Evolutionary conservation across 2,329 filamentous ascomycete species (phyloP).

Genomic region (Plenodomus lindquistii): DNA sequence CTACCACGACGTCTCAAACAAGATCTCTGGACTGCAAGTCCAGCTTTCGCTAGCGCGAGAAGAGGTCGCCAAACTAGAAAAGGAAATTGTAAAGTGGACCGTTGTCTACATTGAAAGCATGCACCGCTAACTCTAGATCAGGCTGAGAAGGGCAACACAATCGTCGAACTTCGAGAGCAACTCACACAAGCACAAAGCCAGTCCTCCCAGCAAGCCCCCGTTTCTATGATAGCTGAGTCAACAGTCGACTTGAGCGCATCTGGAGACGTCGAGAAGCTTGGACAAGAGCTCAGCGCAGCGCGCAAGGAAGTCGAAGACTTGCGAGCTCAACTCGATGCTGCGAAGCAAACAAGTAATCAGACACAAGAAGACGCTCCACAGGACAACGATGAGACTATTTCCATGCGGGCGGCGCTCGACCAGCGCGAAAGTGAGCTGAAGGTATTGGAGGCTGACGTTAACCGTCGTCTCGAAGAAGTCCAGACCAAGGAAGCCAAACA

Average conservation of each 20-base stretch:
- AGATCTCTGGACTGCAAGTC: slow-evolving; percentile 40
- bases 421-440: slow-evolving; percentile 31
- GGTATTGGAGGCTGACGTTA: slow-evolving; percentile 51
- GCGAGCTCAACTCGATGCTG: slow-evolving; percentile 40
- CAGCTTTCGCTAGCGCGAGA: slow-evolving; percentile 59
- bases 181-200: slow-evolving; percentile 34
- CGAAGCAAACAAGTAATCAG: slow-evolving; percentile 14
- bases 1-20: slow-evolving; percentile 44
- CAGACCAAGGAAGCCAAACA: slow-evolving; percentile 28
- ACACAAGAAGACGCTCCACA: slow-evolving; percentile 50
- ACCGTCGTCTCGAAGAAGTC: slow-evolving; percentile 31
- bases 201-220: slow-evolving; percentile 12
- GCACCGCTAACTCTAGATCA: slow-evolving; percentile 21
- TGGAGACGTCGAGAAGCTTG: slow-evolving; percentile 22
- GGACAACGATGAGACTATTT: slow-evolving; percentile 49
- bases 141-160: slow-evolving; percentile 47
- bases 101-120: not conserved
- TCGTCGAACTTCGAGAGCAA: slow-evolving; percentile 41
- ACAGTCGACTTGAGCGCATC: slow-evolving; percentile 7
- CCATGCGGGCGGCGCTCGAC: slow-evolving; percentile 39
- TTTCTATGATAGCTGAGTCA: slow-evolving; percentile 6
- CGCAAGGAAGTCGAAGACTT: slow-evolving; percentile 53
- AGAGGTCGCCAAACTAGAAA: slow-evolving; percentile 66
- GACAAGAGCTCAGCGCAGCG: slow-evolving; percentile 48
- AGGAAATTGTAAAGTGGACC: slow-evolving; percentile 54